Base-by-base conservation (phyloP, 768 basidiomycete species). In the Collybiopsis luxurians region DNA sequence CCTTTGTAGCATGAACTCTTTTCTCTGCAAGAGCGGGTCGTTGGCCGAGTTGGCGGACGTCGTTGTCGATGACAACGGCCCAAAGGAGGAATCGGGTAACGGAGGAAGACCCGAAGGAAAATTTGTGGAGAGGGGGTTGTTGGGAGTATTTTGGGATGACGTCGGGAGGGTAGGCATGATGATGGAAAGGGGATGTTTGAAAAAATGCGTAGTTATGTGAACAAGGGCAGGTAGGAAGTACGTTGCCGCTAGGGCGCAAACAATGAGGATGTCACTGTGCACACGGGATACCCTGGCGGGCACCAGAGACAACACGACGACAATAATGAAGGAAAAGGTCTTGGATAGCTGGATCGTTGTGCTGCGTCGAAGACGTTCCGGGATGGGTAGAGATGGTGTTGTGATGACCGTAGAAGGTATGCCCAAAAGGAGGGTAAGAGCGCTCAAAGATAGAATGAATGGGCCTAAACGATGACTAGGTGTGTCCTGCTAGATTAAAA, bases 1-100 rank as follows among this genome's bases (percentile, higher is more conserved):
- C 54, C 82, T 82, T 71, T 97, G 95, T 58, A 98, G 73, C 40
- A 85, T 85, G 45, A 84, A 77, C 70, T 98, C 95, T 73, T 98
- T 98, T 59, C 90, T 79, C 63, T 90, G 84, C 30, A 98, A 73
- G 21, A 98, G 82, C 56, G 89, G 86, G 65, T 91, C 89, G 19
- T 75, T 70, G 13, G 75, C 69, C 39, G 75, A 66, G 67, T 49
- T 63, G 55, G 66, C 67, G 23, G 65, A 60, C 13, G 63, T 59
- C 17, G 62, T 50, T 38, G 57, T 56, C 31, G 64, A 38, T 59
- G 71, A 19, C 59, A 63, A 38, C 63, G 45, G 52, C 31, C 55
- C 49, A 23, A 27, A 38, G 26, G 50, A 51, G 26, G 54, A 59
- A 30, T 54, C 57, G 31, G 15, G 53, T 30, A 54, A 64, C 13